Percentiles rank a stretch among this genome's conserved stretches.
These are phyloP conservation scores for Claviceps paspali DNA, from an alignment of 2,329 filamentous ascomycete genomes.

Conservation along the genomic window DNA sequence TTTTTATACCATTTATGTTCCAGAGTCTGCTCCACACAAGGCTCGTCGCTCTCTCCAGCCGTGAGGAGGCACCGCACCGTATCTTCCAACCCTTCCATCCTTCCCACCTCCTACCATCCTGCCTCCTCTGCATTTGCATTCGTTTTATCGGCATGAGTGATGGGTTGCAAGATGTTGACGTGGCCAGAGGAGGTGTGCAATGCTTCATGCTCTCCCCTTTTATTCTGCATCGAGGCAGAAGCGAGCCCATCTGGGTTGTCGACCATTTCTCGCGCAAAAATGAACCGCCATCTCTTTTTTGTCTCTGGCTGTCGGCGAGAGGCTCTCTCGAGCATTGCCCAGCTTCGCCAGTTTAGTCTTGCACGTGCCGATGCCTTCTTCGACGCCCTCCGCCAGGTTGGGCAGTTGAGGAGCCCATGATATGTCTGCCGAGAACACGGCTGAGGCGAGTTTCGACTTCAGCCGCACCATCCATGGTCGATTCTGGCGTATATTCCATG, in stretches of 20 bases:
- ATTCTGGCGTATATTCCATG: conserved; percentile 20
- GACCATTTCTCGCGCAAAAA: conserved; percentile 3
- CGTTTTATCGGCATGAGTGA: too few relatives aligned
- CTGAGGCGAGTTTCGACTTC: conserved; percentile 33
- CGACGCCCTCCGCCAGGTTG: conserved; percentile 25
- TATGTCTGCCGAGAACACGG: conserved; percentile 30
- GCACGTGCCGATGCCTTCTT: conserved; percentile 19
- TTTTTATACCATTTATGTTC: too few relatives aligned
- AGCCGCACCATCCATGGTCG: conserved; percentile 28
- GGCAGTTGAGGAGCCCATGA: conserved; percentile 31
- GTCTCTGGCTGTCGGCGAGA: too few relatives aligned
- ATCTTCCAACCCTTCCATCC: too few relatives aligned
- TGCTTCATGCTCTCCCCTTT: conserved; percentile 15
- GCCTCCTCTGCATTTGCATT: too few relatives aligned
- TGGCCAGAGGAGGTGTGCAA: conserved; percentile 28
- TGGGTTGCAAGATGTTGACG: conserved; percentile 27
- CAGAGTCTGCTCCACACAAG: too few relatives aligned
- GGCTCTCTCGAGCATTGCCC: conserved; percentile 29
- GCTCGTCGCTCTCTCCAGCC: too few relatives aligned
- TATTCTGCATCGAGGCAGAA: conserved; percentile 7
- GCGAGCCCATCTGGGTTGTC: conserved; percentile 7
- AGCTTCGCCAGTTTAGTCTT: conserved; percentile 26
- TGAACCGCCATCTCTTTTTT: too few relatives aligned
- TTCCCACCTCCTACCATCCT: too few relatives aligned
- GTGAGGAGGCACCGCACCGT: too few relatives aligned